Base-by-base conservation (phyloP, 352 stramenopile genomes). In the Globisporangium paroecandrum region DNA sequence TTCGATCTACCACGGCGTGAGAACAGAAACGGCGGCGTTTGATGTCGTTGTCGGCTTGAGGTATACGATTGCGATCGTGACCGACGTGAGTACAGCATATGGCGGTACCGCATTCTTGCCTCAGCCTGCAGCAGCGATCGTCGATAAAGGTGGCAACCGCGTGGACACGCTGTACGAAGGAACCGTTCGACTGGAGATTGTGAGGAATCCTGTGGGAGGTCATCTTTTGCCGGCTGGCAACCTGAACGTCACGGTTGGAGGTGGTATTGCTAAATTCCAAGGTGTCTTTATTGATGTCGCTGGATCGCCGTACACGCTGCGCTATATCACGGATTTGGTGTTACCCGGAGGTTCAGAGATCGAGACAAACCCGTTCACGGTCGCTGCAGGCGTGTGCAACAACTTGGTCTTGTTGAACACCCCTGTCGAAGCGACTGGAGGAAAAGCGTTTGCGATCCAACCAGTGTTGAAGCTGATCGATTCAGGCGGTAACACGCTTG, bases 401-500 rank as follows among this genome's bases (percentile, higher is more conserved):
- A 77, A 58, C 1, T 64, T 94, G 32, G 67, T 90, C 12, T 54
- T 94, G 32, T 64, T 77, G 20, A 81, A 62, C 32, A 74, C 75
- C 20, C 79, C 83, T 0, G 69, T 67, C 0, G 59, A 74, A 34
- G 72, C 87, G 1, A 82, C 62, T n/a, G 85, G 87, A 32, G 89
- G 87, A 15, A 89, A 89, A 67, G 83, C 89, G 6, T 94, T 96
- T 46, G 69, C 72, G 10, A 77, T 82, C 18, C 89, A 96, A 61
- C 89, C 87, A 13, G 83, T 92, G n/a, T 60, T 95, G 18, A 90
- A 85, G 64, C 64, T 96, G 27, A 77, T 91, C 7, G 87, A 95
- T 73, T 84, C 82, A 0, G 87, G 88, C 53, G 79, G 83, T 13
- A 96, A 95, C 59, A 69, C 69, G 12, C 70, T 93, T 1, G 66